Base-by-base conservation (phyloP, 2,329 filamentous ascomycete genomes). In the Diplodia mutila region DNA sequence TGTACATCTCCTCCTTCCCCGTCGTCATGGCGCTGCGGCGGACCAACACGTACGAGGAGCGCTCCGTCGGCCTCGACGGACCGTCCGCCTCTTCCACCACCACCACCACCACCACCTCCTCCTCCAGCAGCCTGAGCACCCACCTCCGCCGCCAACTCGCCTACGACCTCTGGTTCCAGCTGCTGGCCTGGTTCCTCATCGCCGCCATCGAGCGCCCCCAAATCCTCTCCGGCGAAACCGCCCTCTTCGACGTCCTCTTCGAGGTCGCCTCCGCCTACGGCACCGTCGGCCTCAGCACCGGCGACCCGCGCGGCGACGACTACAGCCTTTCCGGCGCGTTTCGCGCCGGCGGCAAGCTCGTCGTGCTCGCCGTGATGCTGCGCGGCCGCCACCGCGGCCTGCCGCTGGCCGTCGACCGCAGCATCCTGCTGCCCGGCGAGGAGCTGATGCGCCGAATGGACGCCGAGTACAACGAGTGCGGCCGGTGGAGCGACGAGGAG, bases 41-140 rank as follows among this genome's bases (percentile, higher is more conserved):
- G 74, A 90, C 89, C 48, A 91, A 91, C 73, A 86, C 90, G 34
- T 92, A 92, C 73, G 89, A 91, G 74, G 89, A 92, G 72, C 83
- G 87, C 7, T 89, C 86, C 0, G 80, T 91, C 1, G 89, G 89
- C 0, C 85, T 89, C 37, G 87, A 88, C 68, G n/a, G n/a, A n/a
- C n/a, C n/a, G n/a, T n/a, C n/a, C n/a, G n/a, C n/a, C n/a, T n/a
- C n/a, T n/a, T 78, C 73, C n/a, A 11, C n/a, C n/a, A 9, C 52
- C 8, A 12, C 52, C 9, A 12, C 52, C 52, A 67, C 55, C 23
- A 70, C 70, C 52, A 61, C 71, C 25, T 5, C 18, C 23, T 32
- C 46, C 14, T 32, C 25, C 16, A 27, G 23, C 12, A 27, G 54
- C 4, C 70, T 75, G 4, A 69, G 81, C 49, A 82, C 85, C 69